phyloP scores from a whole-genome alignment of 805 yeast genomes.

The Cyberlindnera saturnus region DNA sequence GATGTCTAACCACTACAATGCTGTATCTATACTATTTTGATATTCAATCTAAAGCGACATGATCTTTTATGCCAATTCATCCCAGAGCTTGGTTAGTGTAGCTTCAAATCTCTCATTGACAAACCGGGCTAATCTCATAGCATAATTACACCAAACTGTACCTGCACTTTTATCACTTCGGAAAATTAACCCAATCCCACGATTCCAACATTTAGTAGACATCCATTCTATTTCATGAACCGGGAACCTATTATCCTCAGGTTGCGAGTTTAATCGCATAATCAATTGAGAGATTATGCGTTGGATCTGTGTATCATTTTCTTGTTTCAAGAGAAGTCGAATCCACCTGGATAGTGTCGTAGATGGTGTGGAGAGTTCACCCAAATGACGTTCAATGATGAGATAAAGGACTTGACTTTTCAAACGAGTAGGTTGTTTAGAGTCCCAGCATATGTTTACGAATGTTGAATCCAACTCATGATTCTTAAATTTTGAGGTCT shows the following conservation, averaged over 20 bases:
- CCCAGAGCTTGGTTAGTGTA: conserved; percentile 25
- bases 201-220: conserved; percentile 33
- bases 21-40: background rate
- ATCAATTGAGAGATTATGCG: conserved; percentile 8
- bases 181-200: conserved; percentile 26
- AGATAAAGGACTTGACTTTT: conserved; percentile 14
- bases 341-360: conserved; percentile 25
- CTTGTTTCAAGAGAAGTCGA: conserved; percentile 19
- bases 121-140: conserved; percentile 23
- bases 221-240: conserved; percentile 31
- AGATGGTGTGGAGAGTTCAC: conserved; percentile 7
- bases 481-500: conserved; percentile 9
- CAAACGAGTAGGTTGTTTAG: conserved; percentile 15
- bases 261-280: conserved; percentile 4
- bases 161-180: conserved; percentile 20
- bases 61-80: conserved; percentile 24
- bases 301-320: conserved; percentile 4
- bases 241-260: conserved; percentile 7
- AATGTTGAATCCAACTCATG: conserved; percentile 21
- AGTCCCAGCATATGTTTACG: conserved; percentile 13
- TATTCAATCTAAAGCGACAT: background rate
- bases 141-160: conserved; percentile 24
- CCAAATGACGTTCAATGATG: conserved; percentile 22
- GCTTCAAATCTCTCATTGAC: conserved; percentile 22
- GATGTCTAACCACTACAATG: conserved; percentile 3